phyloP scores from a whole-genome alignment of 768 basidiomycete species.

The Suillus subaureus region DNA sequence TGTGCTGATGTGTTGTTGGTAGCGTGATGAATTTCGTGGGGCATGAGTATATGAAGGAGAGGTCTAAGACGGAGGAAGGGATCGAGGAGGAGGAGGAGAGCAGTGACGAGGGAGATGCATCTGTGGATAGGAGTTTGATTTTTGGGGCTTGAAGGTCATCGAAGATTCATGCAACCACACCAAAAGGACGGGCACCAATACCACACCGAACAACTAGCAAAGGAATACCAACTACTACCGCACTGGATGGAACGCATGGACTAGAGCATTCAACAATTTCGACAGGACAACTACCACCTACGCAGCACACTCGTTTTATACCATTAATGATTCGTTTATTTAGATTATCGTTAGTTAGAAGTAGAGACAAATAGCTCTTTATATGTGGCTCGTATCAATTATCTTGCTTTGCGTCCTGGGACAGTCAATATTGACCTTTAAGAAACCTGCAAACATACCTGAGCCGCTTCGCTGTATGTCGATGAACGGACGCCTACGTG shows the following conservation, averaged over 20 bases:
- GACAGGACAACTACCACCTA: background rate
- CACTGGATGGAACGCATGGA: background rate
- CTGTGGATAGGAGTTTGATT: slow-evolving; percentile 1
- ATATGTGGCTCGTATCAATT: background rate
- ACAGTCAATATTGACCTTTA: background rate
- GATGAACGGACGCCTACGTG: background rate
- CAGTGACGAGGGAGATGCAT: background rate
- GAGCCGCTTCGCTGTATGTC: background rate
- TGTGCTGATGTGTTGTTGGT: slow-evolving; percentile 17
- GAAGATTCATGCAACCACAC: background rate
- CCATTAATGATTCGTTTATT: background rate
- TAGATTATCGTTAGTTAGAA: background rate
- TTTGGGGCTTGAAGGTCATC: background rate
- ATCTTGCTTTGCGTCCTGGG: background rate
- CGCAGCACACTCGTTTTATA: slow-evolving; percentile 1
- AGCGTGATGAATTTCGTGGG: slow-evolving; percentile 68
- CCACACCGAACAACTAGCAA: background rate
- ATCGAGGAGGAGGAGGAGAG: background rate
- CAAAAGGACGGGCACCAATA: background rate
- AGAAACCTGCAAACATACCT: background rate
- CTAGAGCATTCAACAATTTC: background rate
- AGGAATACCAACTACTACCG: background rate
- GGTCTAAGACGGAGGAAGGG: slow-evolving; percentile 2
- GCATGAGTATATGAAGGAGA: slow-evolving; percentile 50
- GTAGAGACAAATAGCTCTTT: background rate